Evolutionary conservation across 768 basidiomycete species (phyloP), one percentile per base, ranked within the genome.

Genomic region (Suillus luteus): DNA sequence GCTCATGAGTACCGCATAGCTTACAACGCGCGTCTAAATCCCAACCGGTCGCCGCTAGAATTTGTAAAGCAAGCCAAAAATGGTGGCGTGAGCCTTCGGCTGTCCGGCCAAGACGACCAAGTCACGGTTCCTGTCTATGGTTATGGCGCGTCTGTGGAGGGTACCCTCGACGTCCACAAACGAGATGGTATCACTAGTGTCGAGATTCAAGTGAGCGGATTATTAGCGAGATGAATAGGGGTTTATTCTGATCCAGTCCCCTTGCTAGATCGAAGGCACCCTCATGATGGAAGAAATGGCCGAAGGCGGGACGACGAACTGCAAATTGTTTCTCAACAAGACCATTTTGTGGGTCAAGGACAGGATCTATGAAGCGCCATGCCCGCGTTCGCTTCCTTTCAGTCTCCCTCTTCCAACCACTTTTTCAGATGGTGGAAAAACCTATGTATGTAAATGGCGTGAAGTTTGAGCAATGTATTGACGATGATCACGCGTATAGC

Each of bases 11-110:
- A 80, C 63, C 82, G 82, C 4, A 69, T 89, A 58, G 82, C 86
- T 10, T 72, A 84, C 35, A 79, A 73, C 33, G 78, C 78, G 40
- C 77, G 79, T 8, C 63, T 73, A 41, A 75, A 77, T 5, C 65
- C 72, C 14, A 72, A 66, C 64, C 75, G 83, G 35, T 79, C 81
- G 4, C 73, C 78, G 19, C 81, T 82, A 7, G 79, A 78, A 60
- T 88, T 86, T 67, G 77, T 85, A 60, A 91, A 91, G 72, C 81
- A 83, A 64, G 82, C 86, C 3, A 87, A 80, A 71, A 80, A 77
- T 57, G 84, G 87, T 5, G 81, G 79, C 40, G 75, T 83, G 37
- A 79, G 77, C 61, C 78, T 92, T 41, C 80, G 81, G 27, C 73
- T 91, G 52, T 73, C 65, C 19, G 82, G 79, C 12, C 89, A 90